phyloP scores from a whole-genome alignment of 2,329 filamentous ascomycete genomes.

The Gyromitra esculenta region DNA sequence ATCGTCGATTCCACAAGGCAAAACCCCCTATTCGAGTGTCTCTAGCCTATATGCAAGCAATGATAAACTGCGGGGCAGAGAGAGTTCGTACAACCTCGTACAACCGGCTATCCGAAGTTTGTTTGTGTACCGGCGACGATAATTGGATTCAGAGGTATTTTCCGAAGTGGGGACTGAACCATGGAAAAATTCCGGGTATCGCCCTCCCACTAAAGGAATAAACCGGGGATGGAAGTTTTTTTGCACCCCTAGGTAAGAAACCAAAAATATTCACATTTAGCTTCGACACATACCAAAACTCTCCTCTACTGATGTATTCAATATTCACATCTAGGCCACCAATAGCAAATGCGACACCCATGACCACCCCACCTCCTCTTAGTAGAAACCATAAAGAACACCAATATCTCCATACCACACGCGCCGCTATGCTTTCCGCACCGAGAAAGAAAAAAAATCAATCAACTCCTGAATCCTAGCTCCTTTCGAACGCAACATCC shows the following conservation, averaged over 20 bases:
- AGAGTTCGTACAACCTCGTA: not conserved
- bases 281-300: constrained; percentile 4
- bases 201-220: not conserved
- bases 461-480: constrained; percentile 6
- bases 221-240: not conserved
- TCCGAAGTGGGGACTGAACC: not conserved
- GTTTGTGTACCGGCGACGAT: not conserved
- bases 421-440: not conserved
- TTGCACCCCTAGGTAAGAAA: not conserved
- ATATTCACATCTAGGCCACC: constrained; percentile 20
- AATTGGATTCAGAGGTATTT: not conserved
- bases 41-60: constrained; percentile 9
- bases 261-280: constrained; percentile 4
- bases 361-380: not conserved
- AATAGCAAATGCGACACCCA: constrained; percentile 23
- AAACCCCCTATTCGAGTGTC: not conserved
- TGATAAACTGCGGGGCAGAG: not conserved
- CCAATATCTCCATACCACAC: not conserved
- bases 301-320: constrained; percentile 9
- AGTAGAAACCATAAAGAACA: constrained; percentile 7
- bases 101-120: not conserved
- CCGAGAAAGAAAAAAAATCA: not conserved
- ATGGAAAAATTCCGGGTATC: not conserved
- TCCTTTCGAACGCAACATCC: constrained; percentile 1
- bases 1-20: constrained; percentile 14